Evolutionary conservation across 768 basidiomycete species (phyloP).

Genomic region (Russula abietina): DNA sequence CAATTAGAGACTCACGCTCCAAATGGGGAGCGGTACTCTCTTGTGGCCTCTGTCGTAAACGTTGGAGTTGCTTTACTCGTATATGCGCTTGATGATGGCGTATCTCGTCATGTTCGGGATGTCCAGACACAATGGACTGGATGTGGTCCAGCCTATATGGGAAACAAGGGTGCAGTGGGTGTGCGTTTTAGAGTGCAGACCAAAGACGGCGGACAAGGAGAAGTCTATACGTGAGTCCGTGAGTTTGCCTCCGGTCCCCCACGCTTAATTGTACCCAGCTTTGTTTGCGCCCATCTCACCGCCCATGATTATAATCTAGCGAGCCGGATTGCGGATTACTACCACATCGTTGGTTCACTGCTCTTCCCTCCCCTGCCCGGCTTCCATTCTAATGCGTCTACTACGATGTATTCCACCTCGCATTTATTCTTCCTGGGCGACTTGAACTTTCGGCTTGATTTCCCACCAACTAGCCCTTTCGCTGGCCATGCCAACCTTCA

Average conservation of each 20-base stretch:
- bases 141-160: constrained; percentile 69
- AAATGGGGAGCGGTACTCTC: constrained; percentile 66
- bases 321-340: constrained; percentile 68
- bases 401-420: constrained; percentile 76
- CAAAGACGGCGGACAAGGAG: constrained; percentile 51
- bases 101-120: constrained; percentile 54
- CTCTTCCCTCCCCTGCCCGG: constrained; percentile 58
- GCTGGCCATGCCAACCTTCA: constrained; percentile 30
- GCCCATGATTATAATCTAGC: constrained; percentile 65
- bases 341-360: constrained; percentile 72
- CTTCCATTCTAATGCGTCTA: constrained; percentile 35
- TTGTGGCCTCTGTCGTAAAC: constrained; percentile 75
- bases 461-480: constrained; percentile 51
- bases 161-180: constrained; percentile 93
- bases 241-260: background rate
- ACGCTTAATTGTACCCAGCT: constrained; percentile 42
- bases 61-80: constrained; percentile 85
- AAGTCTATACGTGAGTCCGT: constrained; percentile 73
- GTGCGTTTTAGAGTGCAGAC: constrained; percentile 70
- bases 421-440: constrained; percentile 93
- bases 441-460: constrained; percentile 81
- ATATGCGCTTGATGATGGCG: constrained; percentile 68
- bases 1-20: constrained; percentile 68
- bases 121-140: constrained; percentile 75
- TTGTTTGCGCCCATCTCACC: constrained; percentile 89